Base-by-base conservation (phyloP, 371 early-diverging fungal genomes). In the Syncephalis fuscata region DNA sequence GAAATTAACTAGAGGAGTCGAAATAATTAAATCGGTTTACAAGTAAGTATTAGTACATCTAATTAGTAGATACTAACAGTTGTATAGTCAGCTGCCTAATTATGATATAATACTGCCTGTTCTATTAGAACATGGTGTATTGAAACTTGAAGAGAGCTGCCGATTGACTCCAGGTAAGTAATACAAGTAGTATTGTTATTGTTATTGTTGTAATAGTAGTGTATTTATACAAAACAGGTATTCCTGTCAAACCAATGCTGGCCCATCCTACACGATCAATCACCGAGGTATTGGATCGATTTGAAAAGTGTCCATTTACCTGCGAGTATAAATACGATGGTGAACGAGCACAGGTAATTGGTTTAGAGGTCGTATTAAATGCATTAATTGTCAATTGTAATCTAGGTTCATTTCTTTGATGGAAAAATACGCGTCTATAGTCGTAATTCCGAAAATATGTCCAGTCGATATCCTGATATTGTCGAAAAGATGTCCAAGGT, bases 271-370 rank as follows among this genome's bases (percentile, higher is more conserved):
- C 95, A 37, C 99, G 98, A 63, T 77, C 84, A 44, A 65, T 99
- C 10, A 79, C 84, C 0, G 94, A 93, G 45, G 92, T 96, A 3
- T 62, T 98, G 66, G 81, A 96, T 56, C 71, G 97, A 36, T 94
- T 99, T 56, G 92, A 95, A 49, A 78, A 73, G 17, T 74, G 75
- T 51, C 64, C 71, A 1, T 99, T 99, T 55, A 92, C 94, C 2
- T 98, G 96, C 54, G 99, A 99, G 65, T 98, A 83, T 69, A 99
- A 99, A 65, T 99, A 99, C 60, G 99, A 99, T 58, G 99, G 99
- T 19, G 99, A 99, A 71, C 78, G 99, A 45, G 95, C 95, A 16
- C 99, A 99, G 76, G 82, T 84, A 55, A 59, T n/a, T n/a, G n/a
- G 63, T 49, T 36, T 19, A 15, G n/a, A n/a, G n/a, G n/a, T n/a